Base-by-base conservation (phyloP, 2,329 filamentous ascomycete genomes). In the Beauveria scarabaeidicola region DNA sequence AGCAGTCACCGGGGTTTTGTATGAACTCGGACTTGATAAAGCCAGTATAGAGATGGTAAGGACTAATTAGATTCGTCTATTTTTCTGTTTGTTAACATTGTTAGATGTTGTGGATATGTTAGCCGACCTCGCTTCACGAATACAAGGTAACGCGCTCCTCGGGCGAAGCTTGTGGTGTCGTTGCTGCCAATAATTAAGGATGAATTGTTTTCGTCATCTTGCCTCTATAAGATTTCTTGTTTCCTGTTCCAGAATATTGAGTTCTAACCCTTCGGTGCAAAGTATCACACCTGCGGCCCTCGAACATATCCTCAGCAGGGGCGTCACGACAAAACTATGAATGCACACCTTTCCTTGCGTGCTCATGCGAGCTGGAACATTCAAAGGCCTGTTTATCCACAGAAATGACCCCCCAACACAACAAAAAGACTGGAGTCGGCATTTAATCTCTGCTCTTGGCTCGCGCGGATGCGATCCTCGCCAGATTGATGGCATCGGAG, bases 351-450 rank as follows among this genome's bases (percentile, higher is more conserved):
- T 81, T 2, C 75, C 75, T 3, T 82, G 82, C 10, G 77, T 81
- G 19, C 83, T 85, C 64, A 85, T 86, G 72, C 78, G 84, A 25
- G 83, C 83, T 23, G 84, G 85, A 5, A 87, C 84, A 6, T 86
- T 83, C 4, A 81, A 83, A 61, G 84, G 81, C 15, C 73, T 87
- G 4, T 80, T 87, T 61, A 76, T 87, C 64, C 78, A 84, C 43
- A 70, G 77, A 17, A 70, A 73, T 25, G 70, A 85, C 64, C 76
- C 87, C 0, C 83, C 84, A 0, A 38, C 61, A 0, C 67, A 77
- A 17, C 69, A 65, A 68, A 32, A 69, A 10, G 70, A 77, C 64
- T 85, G 82, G 80, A 73, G 74, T 3, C 68, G 71, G 0, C 78
- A 84, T n/a, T 79, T 86, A 67, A 76, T 65, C 69, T 78, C 60